These are phyloP conservation scores for Fusarium abutilonis DNA, from an alignment of 2,329 filamentous ascomycete genomes.

Conservation along the genomic window DNA sequence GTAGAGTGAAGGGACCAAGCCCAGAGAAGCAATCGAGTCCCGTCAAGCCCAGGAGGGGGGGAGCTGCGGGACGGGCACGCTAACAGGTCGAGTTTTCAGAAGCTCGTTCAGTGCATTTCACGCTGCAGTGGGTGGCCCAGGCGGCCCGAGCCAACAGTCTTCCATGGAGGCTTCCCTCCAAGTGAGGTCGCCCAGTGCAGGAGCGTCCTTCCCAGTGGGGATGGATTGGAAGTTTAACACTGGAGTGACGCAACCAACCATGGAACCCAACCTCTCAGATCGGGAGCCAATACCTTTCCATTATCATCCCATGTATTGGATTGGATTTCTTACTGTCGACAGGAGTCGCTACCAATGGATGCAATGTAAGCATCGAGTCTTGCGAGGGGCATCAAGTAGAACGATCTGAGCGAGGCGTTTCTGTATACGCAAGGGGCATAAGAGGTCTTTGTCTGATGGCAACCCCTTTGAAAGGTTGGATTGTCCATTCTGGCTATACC, in stretches of 20 bases:
- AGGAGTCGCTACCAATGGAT: slow-evolving; percentile 22
- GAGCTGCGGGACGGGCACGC: slow-evolving; percentile 13
- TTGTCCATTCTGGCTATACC: slow-evolving; percentile 9
- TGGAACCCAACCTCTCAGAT: not conserved
- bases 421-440: slow-evolving; percentile 28
- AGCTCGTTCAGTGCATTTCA: slow-evolving; percentile 37
- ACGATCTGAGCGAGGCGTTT: slow-evolving; percentile 21
- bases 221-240: slow-evolving; percentile 28
- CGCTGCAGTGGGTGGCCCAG: slow-evolving; percentile 37
- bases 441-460: slow-evolving; percentile 19
- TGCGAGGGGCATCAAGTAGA: slow-evolving; percentile 13
- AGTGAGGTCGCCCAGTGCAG: no score
- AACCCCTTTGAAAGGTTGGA: slow-evolving; percentile 8
- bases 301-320: not conserved
- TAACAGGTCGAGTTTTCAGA: slow-evolving; percentile 34
- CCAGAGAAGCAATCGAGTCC: slow-evolving; percentile 33
- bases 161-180: no score
- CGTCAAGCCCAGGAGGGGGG: slow-evolving; percentile 20
- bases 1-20: slow-evolving; percentile 38
- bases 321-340: slow-evolving; percentile 8
- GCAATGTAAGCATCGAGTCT: slow-evolving; percentile 22
- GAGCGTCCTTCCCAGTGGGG: slow-evolving; percentile 18
- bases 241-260: slow-evolving; percentile 29
- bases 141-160: slow-evolving; percentile 23
- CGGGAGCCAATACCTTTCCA: slow-evolving; percentile 7